Evolutionary conservation across 495 filamentous ascomycete genomes (phyloP).

Genomic region (Chaetomium cochliodes): DNA sequence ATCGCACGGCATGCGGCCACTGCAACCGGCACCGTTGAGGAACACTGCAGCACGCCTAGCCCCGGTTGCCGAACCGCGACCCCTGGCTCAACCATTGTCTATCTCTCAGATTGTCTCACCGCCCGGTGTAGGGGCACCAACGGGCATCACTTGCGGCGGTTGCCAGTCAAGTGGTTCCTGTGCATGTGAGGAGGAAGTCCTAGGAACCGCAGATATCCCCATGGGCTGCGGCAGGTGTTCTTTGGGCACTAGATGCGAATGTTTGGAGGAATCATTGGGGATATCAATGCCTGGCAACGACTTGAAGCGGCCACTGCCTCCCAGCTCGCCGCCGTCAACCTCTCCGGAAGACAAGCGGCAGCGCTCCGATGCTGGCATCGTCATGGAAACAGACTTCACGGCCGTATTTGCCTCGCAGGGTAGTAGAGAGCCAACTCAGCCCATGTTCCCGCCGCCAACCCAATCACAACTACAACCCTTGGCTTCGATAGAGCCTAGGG

Average conservation of each 20-base stretch:
- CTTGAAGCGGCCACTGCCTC: slow-evolving; percentile 44
- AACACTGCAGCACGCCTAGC: neutral
- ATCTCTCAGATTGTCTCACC: slow-evolving; percentile 52
- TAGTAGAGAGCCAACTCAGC: slow-evolving; percentile 16
- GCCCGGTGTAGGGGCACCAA: slow-evolving; percentile 36
- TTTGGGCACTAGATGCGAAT: slow-evolving; percentile 59
- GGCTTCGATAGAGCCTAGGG: slow-evolving; percentile 40
- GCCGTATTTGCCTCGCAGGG: slow-evolving; percentile 54
- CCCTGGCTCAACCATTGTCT: slow-evolving; percentile 39
- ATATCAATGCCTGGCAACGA: slow-evolving; percentile 26
- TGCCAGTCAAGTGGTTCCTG: slow-evolving; percentile 51
- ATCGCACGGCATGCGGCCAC: slow-evolving; percentile 27
- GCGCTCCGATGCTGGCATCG: slow-evolving; percentile 33
- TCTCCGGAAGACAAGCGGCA: slow-evolving; percentile 57
- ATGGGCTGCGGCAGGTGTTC: slow-evolving; percentile 66
- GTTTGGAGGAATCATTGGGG: slow-evolving; percentile 64
- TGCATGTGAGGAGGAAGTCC: slow-evolving; percentile 53
- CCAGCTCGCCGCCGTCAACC: slow-evolving; percentile 44
- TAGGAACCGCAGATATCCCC: slow-evolving; percentile 38
- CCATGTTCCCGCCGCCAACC: slow-evolving; percentile 23
- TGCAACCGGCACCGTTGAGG: slow-evolving; percentile 25
- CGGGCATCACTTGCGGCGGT: slow-evolving; percentile 48
- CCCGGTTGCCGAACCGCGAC: slow-evolving; percentile 33
- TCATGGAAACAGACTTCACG: slow-evolving; percentile 71
- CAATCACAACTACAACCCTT: slow-evolving; percentile 33